These are phyloP conservation scores for Apophysomyces trapeziformis DNA, from an alignment of 371 early-diverging fungal species.

Conservation along the genomic window DNA sequence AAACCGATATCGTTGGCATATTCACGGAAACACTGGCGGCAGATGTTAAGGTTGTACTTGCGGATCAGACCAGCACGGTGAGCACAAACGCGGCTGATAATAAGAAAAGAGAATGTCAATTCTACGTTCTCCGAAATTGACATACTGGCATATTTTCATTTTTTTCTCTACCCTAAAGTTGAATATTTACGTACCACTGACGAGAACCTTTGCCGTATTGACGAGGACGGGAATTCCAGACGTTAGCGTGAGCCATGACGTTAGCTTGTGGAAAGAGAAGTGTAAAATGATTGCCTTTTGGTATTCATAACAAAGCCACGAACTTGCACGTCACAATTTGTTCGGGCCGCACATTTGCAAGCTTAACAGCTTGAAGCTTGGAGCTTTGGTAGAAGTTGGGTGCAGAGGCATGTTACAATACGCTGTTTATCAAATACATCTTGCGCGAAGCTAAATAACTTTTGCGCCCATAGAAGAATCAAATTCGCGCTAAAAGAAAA, in stretches of 20 bases:
- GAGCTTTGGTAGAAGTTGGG: no score
- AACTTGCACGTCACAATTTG: neutral
- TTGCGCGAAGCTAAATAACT: no score
- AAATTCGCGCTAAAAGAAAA: no score
- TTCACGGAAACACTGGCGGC: constrained; percentile 99
- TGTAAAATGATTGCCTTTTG: neutral
- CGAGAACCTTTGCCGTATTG: constrained; percentile 97
- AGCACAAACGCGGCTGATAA: constrained; percentile 88
- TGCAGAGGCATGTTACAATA: no score
- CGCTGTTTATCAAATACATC: no score
- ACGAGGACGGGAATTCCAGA: constrained; percentile 95
- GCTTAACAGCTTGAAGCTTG: no score
- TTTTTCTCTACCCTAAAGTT: neutral
- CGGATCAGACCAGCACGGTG: constrained; percentile 99
- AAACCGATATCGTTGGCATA: constrained; percentile 98
- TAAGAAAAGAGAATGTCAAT: constrained; percentile 11
- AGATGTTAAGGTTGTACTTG: constrained; percentile 97
- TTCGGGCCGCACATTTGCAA: no score
- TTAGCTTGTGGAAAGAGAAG: constrained; percentile 2
- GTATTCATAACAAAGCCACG: neutral
- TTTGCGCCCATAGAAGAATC: no score
- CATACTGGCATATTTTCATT: neutral
- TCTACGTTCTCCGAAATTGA: neutral
- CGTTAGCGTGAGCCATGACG: constrained; percentile 91
- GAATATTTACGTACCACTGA: constrained; percentile 72